phyloP scores from a whole-genome alignment of 805 yeast genomes.

The Novakomyces olei region DNA sequence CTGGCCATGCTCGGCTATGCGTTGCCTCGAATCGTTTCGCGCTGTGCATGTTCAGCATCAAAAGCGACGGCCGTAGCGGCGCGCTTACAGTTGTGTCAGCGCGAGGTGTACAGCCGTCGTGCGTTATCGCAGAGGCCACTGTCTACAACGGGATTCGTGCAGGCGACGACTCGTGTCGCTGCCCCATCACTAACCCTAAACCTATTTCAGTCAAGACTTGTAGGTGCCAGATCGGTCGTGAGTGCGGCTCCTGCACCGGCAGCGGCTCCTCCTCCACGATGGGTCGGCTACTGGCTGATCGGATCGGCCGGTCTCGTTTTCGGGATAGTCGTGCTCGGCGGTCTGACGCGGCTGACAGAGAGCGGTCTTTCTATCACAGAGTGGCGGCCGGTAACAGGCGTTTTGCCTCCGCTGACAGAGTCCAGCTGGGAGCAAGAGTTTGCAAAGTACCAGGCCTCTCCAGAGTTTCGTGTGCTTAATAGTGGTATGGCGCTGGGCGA shows the following conservation, averaged over 20 bases:
- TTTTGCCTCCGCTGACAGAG: conserved; percentile 67
- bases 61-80: too few relatives aligned
- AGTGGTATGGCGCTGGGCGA: conserved; percentile 78
- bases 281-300: conserved; percentile 68
- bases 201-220: too few relatives aligned
- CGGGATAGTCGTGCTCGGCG: conserved; percentile 91
- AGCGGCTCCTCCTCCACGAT: conserved; percentile 28
- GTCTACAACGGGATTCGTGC: too few relatives aligned
- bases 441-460: conserved; percentile 55
- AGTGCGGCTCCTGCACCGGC: conserved; percentile 13
- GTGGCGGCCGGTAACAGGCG: conserved; percentile 95
- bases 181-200: too few relatives aligned
- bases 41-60: too few relatives aligned
- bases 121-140: too few relatives aligned
- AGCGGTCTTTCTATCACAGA: conserved; percentile 91
- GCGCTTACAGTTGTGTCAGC: too few relatives aligned
- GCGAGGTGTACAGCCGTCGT: too few relatives aligned
- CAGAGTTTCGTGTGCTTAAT: conserved; percentile 77
- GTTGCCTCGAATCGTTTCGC: too few relatives aligned
- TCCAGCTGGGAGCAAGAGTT: conserved; percentile 76
- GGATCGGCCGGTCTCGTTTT: conserved; percentile 77
- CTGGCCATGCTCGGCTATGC: too few relatives aligned
- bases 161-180: too few relatives aligned
- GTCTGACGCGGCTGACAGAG: conserved; percentile 83
- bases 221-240: neutral